Conservation (phyloP, 441 rosid genomes). For the Gossypium schwendimanii region DNA sequence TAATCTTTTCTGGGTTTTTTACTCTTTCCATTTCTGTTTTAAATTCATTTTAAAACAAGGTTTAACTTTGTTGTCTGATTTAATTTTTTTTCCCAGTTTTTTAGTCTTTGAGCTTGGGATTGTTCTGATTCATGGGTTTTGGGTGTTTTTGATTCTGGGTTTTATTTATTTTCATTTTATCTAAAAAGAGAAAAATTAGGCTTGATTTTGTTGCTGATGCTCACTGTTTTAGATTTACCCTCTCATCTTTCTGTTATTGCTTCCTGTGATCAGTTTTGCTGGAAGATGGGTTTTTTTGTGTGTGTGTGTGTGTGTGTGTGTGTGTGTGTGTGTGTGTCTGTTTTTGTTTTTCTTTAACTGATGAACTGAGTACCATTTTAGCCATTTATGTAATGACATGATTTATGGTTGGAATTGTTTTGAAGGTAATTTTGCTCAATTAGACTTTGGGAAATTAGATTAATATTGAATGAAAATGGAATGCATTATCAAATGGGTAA, state of each 20-base stretch:
- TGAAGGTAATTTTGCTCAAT: not conserved
- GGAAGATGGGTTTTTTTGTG: not conserved
- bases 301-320: too few species aligned
- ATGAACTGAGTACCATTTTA: not conserved
- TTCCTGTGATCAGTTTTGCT: not conserved
- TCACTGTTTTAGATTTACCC: not conserved
- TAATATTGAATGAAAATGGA: not conserved
- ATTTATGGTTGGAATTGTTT: not conserved
- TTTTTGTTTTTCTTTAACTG: not conserved
- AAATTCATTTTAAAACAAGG: not conserved
- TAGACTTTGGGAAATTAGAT: not conserved
- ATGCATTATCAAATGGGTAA: not conserved
- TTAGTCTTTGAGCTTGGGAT: conserved; percentile 15
- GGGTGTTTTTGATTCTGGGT: conserved; percentile 1
- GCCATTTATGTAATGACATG: not conserved
- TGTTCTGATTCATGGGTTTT: conserved; percentile 4
- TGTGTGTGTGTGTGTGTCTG: too few species aligned
- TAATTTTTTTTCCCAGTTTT: not conserved
- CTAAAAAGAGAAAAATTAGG: not conserved
- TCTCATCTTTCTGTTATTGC: not conserved
- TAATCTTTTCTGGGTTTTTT: not conserved
- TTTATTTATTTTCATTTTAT: not conserved
- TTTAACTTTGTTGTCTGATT: conserved; percentile 14
- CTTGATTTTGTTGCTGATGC: not conserved
- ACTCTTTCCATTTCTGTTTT: not conserved